Evolutionary conservation across 2,329 filamentous ascomycete species (phyloP).

Genomic region (Chaetothyriales sp.): DNA sequence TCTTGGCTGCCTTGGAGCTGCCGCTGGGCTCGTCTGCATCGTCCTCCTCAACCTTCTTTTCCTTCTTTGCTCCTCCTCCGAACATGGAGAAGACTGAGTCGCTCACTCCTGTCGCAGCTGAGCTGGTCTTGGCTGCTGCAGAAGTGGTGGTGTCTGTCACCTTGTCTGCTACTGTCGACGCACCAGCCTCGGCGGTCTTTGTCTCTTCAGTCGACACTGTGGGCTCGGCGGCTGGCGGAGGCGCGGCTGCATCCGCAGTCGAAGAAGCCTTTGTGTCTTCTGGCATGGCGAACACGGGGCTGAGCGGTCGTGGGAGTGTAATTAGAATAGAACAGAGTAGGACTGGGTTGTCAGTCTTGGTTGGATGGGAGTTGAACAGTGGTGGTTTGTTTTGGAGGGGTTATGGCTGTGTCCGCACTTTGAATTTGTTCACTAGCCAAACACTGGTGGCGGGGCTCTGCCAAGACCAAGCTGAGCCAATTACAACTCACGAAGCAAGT

Average conservation of each 20-base stretch:
- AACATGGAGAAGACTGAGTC: slow-evolving; percentile 91
- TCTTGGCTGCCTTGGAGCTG: slow-evolving; percentile 69
- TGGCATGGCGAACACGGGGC: neutral
- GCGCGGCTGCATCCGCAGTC: slow-evolving; percentile 12
- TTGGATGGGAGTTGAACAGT: neutral
- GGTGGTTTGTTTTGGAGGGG: neutral
- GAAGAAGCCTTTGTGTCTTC: slow-evolving; percentile 13
- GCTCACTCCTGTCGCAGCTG: slow-evolving; percentile 17
- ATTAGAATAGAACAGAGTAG: neutral
- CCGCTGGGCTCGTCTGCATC: slow-evolving; percentile 77
- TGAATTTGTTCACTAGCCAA: neutral
- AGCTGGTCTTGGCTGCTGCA: slow-evolving; percentile 11
- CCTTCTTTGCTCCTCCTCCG: slow-evolving; percentile 90
- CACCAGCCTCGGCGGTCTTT: slow-evolving; percentile 10
- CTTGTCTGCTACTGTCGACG: slow-evolving; percentile 12
- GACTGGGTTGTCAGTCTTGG: neutral
- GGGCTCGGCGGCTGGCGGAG: slow-evolving; percentile 1
- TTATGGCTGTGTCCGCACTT: neutral
- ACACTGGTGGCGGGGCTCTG: neutral
- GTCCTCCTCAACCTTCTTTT: slow-evolving; percentile 69
- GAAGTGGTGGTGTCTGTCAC: slow-evolving; percentile 13
- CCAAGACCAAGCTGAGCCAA: neutral
- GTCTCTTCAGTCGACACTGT: neutral
- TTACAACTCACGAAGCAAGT: neutral
- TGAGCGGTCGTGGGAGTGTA: neutral